Base-by-base conservation (phyloP, 345 rosid genomes). In the Kandelia obovata region DNA sequence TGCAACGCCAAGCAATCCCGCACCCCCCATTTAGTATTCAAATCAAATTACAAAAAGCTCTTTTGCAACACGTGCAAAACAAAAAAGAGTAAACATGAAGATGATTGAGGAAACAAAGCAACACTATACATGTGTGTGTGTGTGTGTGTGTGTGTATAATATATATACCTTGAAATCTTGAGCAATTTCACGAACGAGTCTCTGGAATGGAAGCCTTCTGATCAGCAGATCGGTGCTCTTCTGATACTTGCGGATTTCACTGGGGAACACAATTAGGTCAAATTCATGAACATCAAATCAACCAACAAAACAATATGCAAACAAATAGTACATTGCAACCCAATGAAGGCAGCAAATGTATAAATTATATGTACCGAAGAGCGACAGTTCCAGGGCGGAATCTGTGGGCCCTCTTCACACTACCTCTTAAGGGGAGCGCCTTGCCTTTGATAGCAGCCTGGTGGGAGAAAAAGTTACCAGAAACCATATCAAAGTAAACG, bases 131-230 rank as follows among this genome's bases (percentile, higher is more conserved):
- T 21, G 21, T 21, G 21, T 21, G 21, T 21, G 21, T 21, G 21
- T 21, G 21, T 21, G 21, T 21, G 21, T 21, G 21, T 21, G 21
- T 21, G 21, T 21, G 21, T 21, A 21, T 21, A 21, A 21, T 8
- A 23, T 10, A 25, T 17, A 55, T 55, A 63, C 66, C 66, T 63
- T 63, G 31, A 63, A 43, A 63, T 63, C 55, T 37, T 63, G 66
- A 20, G 66, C 53, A 63, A 63, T 63, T 63, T 63, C 66, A 25
- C 66, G 55, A 16, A 43, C 53, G 25, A 63, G 53, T 30, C 55
- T 23, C 66, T 63, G 34, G 53, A 61, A 61, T 6, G 64, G 64
- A 3, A n/a, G 64, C 26, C 34, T 61, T 25, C 49, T 1, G 20
- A 61, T 61, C 46, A 61, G n/a, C 23, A 61, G 49, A 2, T 35